Base-by-base conservation (phyloP, 768 basidiomycete species). In the Tephrocybe sp. region DNA sequence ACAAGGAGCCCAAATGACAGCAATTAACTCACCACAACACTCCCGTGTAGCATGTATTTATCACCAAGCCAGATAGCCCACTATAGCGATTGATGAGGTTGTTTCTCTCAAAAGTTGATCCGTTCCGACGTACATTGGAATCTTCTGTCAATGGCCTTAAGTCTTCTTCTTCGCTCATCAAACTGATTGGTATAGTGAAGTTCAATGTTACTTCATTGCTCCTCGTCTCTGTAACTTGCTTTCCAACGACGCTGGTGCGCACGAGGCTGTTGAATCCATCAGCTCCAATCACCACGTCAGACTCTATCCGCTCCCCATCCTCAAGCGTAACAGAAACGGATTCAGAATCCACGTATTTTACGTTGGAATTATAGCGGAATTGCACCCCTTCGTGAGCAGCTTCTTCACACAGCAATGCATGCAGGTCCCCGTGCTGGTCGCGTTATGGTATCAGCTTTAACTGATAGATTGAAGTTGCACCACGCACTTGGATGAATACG, bases 241-340 rank as follows among this genome's bases (percentile, higher is more conserved):
- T 53, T n/a, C 63, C 66, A 12, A 65, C 56, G 5, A 74, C 65
- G 7, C 57, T 56, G 5, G 60, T 58, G 28, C 76, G 67, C n/a
- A 72, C 60, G 22, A 68, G 45, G 47, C 74, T 81, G 13, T 66
- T 60, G 35, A 67, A 68, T 5, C 85, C 84, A 60, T 86, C 84
- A 3, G 84, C 84, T 26, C 79, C 83, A 16, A 86, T 71, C 44
- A 86, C 65, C 24, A 84, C 63, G 59, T 86, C 81, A 13, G 76
- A 77, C 13, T 55, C 57, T 8, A 83, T 47, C 11, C 58, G 66
- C 43, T 74, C 68, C 15, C 80, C 82, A 28, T 61, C 68, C 19
- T 72, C 70, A 28, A 75, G 58, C 1, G 61, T 67, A 5, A 78
- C 70, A 38, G 64, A 60, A 9, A 72, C 67, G 24, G 62, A 51